Percentiles rank a stretch among this genome's conserved stretches.
These are phyloP conservation scores for Colletotrichum somersetense DNA, from an alignment of 2,329 filamentous ascomycete genomes.

Conservation along the genomic window DNA sequence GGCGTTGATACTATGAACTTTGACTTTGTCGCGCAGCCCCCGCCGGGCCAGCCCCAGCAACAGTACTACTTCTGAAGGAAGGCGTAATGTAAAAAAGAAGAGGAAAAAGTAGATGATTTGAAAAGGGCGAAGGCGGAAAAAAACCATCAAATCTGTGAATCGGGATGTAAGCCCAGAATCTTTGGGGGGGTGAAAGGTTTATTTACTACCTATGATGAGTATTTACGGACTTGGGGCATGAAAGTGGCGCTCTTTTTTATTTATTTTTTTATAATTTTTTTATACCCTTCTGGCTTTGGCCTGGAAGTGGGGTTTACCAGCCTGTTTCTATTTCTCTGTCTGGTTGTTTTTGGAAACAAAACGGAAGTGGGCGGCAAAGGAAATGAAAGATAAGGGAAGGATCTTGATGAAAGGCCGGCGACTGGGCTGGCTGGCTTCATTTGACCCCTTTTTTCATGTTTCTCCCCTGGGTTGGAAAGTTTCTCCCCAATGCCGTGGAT, in stretches of 20 bases:
- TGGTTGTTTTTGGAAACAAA: not conserved
- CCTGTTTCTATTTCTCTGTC: not conserved
- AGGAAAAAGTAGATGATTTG: not conserved
- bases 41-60: slow-evolving; percentile 68
- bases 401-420: not conserved
- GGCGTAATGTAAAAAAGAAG: not conserved
- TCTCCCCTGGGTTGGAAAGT: not conserved
- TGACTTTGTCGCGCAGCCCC: slow-evolving; percentile 70
- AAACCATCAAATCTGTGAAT: no score
- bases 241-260: slow-evolving; percentile 14
- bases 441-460: not conserved
- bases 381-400: not conserved
- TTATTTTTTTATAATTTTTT: not conserved
- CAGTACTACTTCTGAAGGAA: slow-evolving; percentile 65
- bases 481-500: not conserved
- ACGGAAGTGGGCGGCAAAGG: not conserved
- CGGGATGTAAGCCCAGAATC: not conserved
- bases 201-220: not conserved
- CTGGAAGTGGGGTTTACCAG: not conserved
- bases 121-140: not conserved
- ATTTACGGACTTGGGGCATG: slow-evolving; percentile 14
- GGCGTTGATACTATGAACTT: slow-evolving; percentile 70
- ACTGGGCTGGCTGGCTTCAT: not conserved
- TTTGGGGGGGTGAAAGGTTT: no score
- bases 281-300: not conserved